A percentile compares a stretch with the other conserved stretches of the same genome.
These are phyloP conservation scores for Pochonia chlamydosporia DNA, from an alignment of 2,329 filamentous ascomycete species.

Conservation along the genomic window DNA sequence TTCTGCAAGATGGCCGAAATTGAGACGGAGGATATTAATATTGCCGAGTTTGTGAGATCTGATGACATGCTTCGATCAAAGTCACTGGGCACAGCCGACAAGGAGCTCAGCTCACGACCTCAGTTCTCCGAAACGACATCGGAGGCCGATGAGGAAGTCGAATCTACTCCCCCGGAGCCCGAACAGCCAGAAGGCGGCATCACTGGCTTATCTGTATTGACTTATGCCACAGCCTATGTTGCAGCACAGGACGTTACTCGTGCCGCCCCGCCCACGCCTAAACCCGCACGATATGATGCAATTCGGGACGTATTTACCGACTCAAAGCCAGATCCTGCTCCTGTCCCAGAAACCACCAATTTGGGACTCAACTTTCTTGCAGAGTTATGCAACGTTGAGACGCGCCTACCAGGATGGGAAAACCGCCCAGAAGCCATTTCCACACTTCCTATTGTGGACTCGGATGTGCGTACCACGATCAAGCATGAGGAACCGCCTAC, in stretches of 20 bases:
- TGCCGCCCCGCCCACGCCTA: slow-evolving; percentile 19
- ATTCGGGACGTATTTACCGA: slow-evolving; percentile 36
- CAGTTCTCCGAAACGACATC: slow-evolving; percentile 19
- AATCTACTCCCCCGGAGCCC: slow-evolving; percentile 1
- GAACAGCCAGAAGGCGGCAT: slow-evolving; percentile 20
- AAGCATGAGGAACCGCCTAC: slow-evolving; percentile 18
- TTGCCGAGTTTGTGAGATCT: slow-evolving; percentile 26
- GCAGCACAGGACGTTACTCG: slow-evolving; percentile 22
- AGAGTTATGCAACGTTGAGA: slow-evolving; percentile 27
- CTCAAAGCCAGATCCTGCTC: slow-evolving; percentile 24
- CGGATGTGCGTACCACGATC: slow-evolving; percentile 13
- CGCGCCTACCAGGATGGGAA: slow-evolving; percentile 16
- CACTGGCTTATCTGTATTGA: slow-evolving; percentile 23
- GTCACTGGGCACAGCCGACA: slow-evolving; percentile 29
- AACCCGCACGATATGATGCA: slow-evolving; percentile 29
- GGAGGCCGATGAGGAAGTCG: slow-evolving; percentile 18
- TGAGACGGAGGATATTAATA: slow-evolving; percentile 24
- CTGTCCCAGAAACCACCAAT: slow-evolving; percentile 17
- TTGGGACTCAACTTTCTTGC: slow-evolving; percentile 27
- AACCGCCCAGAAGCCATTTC: slow-evolving; percentile 4
- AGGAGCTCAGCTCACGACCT: slow-evolving; percentile 25
- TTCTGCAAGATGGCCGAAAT: slow-evolving; percentile 32
- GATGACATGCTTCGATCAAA: slow-evolving; percentile 26
- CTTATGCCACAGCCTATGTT: slow-evolving; percentile 25
- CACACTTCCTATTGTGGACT: neutral